Evolutionary conservation across 1,284 basidiomycete species (phyloP).

Genomic region (Apiotrichum veenhuisii): DNA sequence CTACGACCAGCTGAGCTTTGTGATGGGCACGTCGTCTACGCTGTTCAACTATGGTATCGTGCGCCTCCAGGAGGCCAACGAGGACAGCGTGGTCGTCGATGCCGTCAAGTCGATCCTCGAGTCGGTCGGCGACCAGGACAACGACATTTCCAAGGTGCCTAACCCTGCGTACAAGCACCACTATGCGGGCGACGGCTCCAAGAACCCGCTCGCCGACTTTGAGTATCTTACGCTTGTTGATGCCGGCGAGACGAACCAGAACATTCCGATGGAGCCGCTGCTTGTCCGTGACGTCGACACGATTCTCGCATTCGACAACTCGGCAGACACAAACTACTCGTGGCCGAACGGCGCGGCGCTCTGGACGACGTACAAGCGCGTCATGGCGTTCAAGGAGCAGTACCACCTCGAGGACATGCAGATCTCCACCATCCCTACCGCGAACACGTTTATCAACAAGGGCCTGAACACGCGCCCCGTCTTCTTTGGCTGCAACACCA

Average conservation of each 20-base stretch:
- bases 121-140: constrained; percentile 39
- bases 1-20: constrained; percentile 49
- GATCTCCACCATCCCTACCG: constrained; percentile 51
- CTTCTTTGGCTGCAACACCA: constrained; percentile 47
- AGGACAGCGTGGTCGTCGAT: constrained; percentile 31
- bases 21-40: constrained; percentile 51
- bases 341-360: constrained; percentile 56
- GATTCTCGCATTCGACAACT: constrained; percentile 56
- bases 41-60: constrained; percentile 39
- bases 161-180: constrained; percentile 45
- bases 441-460: constrained; percentile 53
- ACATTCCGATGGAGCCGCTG: constrained; percentile 55
- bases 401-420: constrained; percentile 32
- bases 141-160: constrained; percentile 51
- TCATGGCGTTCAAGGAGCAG: constrained; percentile 25
- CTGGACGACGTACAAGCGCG: constrained; percentile 38
- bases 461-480: constrained; percentile 55
- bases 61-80: constrained; percentile 37
- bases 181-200: constrained; percentile 33
- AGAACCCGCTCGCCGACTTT: constrained; percentile 39
- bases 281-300: constrained; percentile 54
- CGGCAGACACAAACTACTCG: constrained; percentile 52
- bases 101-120: constrained; percentile 36
- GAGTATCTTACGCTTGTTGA: constrained; percentile 52
- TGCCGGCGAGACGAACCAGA: constrained; percentile 52